Percentiles rank a stretch among this genome's conserved stretches.
Conservation (phyloP, 768 basidiomycete species). For the Phylloporus sp. region DNA sequence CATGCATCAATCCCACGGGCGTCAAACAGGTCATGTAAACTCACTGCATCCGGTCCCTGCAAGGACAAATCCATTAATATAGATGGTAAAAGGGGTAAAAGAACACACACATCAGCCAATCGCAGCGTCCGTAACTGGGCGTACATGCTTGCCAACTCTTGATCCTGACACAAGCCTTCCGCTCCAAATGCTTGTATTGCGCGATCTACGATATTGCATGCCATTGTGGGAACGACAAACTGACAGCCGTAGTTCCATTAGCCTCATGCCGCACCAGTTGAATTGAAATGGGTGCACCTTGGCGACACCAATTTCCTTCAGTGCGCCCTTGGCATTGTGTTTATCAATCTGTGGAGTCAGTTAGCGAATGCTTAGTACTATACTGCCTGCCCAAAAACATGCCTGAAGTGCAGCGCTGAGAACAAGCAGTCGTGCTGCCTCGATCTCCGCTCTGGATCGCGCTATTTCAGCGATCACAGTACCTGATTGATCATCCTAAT, state of each 20-base stretch:
- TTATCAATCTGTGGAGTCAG: constrained; percentile 71
- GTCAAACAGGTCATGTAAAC: constrained; percentile 20
- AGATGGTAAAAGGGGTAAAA: neutral
- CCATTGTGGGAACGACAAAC: constrained; percentile 95
- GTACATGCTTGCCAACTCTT: constrained; percentile 72
- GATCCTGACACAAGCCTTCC: constrained; percentile 93
- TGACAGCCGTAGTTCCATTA: constrained; percentile 29
- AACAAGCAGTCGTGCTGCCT: constrained; percentile 82
- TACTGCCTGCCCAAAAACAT: constrained; percentile 9
- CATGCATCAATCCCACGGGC: neutral
- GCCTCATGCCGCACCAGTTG: neutral
- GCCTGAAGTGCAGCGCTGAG: constrained; percentile 88
- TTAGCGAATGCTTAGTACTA: constrained; percentile 1
- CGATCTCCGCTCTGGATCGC: constrained; percentile 89
- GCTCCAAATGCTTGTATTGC: constrained; percentile 95
- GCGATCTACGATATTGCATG: constrained; percentile 84
- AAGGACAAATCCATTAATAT: constrained; percentile 7
- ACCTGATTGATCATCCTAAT: constrained; percentile 40
- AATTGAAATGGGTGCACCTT: constrained; percentile 53
- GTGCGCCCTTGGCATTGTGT: constrained; percentile 84
- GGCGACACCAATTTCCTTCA: constrained; percentile 97
- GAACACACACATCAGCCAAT: constrained; percentile 68
- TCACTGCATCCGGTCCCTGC: constrained; percentile 76
- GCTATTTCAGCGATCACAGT: constrained; percentile 91
- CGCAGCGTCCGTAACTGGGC: constrained; percentile 83